Conservation (phyloP, 1,284 basidiomycete genomes). For the Ganoderma resinaceum region DNA sequence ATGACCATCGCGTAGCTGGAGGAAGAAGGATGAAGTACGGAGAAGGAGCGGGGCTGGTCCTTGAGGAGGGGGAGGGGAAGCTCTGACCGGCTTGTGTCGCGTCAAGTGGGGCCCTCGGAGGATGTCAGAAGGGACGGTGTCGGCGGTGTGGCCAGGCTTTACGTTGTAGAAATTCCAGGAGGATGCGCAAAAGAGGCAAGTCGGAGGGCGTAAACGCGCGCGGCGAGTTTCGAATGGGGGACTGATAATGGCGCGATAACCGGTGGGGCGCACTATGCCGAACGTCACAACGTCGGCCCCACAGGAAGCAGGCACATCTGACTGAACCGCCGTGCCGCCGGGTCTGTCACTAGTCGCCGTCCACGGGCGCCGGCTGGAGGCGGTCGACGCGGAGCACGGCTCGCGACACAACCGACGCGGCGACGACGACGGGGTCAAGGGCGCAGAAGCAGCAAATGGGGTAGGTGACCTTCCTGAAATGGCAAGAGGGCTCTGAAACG, state of each 20-base stretch:
- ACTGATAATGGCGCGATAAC: slow-evolving; percentile 33
- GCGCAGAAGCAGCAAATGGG: slow-evolving; percentile 6
- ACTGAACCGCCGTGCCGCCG: background rate
- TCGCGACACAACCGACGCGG: background rate
- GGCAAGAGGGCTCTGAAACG: slow-evolving; percentile 17
- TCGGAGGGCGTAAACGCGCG: slow-evolving; percentile 15
- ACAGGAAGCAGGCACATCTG: slow-evolving; percentile 10
- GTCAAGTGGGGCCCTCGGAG: background rate
- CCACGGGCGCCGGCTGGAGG: background rate
- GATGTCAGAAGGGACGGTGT: background rate
- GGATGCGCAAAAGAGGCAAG: slow-evolving; percentile 24
- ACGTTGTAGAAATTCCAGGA: slow-evolving; percentile 10
- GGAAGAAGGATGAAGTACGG: background rate
- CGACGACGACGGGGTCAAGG: background rate
- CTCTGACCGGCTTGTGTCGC: background rate
- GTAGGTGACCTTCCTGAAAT: slow-evolving; percentile 18
- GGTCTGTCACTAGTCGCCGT: background rate
- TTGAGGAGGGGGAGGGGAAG: background rate
- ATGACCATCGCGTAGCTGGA: background rate
- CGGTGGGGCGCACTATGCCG: slow-evolving; percentile 15
- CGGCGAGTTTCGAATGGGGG: slow-evolving; percentile 26
- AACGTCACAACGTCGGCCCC: slow-evolving; percentile 4
- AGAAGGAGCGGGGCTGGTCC: background rate
- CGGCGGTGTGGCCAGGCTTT: background rate
- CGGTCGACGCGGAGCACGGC: background rate